Conservation (phyloP, 2,329 filamentous ascomycete species). For the Colletotrichum sojae region DNA sequence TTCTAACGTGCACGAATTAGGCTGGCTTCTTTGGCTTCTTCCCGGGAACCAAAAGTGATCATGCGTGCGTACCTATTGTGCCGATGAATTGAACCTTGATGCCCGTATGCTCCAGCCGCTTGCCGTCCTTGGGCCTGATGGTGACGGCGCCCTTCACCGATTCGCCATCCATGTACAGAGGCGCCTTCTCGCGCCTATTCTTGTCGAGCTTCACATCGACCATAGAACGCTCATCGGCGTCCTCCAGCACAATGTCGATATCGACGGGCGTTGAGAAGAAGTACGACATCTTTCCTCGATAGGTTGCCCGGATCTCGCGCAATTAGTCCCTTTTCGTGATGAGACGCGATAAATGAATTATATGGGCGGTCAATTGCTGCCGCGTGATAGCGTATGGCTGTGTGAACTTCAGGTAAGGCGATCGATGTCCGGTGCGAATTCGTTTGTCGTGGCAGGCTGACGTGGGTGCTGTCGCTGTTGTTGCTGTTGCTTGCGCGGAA, state of each 20-base stretch:
- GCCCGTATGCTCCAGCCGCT: conserved; percentile 96
- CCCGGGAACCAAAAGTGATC: conserved; percentile 3
- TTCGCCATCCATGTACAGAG: conserved; percentile 97
- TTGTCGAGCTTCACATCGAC: conserved; percentile 99
- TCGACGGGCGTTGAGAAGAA: conserved; percentile 99
- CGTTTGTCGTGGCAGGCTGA: conserved; percentile 35
- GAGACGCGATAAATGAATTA: no score
- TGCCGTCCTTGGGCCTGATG: conserved; percentile 96
- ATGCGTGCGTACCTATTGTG: conserved; percentile 80
- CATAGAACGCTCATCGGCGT: conserved; percentile 93
- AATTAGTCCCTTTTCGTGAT: conserved; percentile 17
- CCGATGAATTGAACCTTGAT: conserved; percentile 99
- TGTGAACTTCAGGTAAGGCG: not conserved
- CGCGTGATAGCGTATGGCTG: not conserved
- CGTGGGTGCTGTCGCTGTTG: conserved; percentile 25
- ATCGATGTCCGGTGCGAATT: conserved; percentile 11
- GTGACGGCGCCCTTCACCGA: conserved; percentile 98
- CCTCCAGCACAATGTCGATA: conserved; percentile 98
- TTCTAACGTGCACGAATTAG: conserved; percentile 67
- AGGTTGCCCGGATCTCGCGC: conserved; percentile 34
- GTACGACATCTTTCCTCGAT: conserved; percentile 82
- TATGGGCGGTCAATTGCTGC: conserved; percentile 8
- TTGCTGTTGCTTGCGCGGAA: conserved; percentile 8
- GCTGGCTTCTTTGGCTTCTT: no score
- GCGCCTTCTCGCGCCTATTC: conserved; percentile 96